Evolutionary conservation across 331 rosid genomes (phyloP).

Genomic region (Quercus lobata): DNA sequence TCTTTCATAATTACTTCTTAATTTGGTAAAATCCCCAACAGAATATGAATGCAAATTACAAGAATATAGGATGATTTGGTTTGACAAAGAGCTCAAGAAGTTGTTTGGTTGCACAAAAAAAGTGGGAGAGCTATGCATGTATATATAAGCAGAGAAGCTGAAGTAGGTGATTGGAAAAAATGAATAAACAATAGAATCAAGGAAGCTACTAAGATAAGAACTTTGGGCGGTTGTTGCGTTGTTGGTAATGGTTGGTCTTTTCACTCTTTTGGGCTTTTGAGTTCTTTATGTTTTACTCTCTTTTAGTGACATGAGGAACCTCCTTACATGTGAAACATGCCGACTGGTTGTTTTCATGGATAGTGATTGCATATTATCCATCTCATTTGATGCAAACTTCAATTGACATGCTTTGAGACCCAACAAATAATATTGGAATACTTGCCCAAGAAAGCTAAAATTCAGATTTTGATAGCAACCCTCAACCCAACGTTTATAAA

Average conservation of each 20-base stretch:
- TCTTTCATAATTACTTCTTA: too few species aligned
- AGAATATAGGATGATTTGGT: background rate
- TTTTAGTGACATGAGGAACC: background rate
- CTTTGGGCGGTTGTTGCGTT: conserved; percentile 10
- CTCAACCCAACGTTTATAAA: too few species aligned
- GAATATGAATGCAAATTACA: background rate
- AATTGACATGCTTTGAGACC: too few species aligned
- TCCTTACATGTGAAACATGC: background rate
- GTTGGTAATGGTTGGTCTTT: background rate
- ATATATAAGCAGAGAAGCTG: conserved; percentile 12
- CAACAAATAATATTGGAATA: too few species aligned
- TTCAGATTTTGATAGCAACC: too few species aligned
- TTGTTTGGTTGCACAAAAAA: background rate
- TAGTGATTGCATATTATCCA: background rate
- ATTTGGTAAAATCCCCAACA: too few species aligned
- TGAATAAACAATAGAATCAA: background rate
- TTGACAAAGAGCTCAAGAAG: too few species aligned
- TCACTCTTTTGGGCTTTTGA: background rate
- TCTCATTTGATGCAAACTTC: too few species aligned
- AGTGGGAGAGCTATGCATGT: background rate
- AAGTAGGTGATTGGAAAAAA: background rate
- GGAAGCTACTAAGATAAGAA: background rate
- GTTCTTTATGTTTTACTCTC: background rate
- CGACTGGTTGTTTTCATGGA: background rate
- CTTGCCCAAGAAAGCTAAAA: too few species aligned